Base-by-base conservation (phyloP, 2,329 filamentous ascomycete species). In the Pezicula carpinea region DNA sequence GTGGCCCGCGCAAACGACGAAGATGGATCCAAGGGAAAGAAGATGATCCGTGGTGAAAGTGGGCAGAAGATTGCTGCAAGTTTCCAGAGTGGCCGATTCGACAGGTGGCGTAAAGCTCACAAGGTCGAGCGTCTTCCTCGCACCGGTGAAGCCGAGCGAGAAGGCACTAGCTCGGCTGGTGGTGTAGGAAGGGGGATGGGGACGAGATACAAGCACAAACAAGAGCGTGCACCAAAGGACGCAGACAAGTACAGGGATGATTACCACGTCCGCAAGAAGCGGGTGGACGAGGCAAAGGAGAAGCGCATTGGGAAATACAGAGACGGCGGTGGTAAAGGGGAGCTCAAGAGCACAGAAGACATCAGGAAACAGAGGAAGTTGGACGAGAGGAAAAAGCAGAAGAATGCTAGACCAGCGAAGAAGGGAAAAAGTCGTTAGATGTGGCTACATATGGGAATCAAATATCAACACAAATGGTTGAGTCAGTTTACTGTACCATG, bases 21-120 rank as follows among this genome's bases (percentile, higher is more conserved):
- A 58, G 95, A 99, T 69, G 93, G 93, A 33, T 95, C 81, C 58
- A 85, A 83, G 62, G 78, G 79, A 40, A 66, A 70, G 50, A 79
- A 77, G 62, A 84, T 96, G 71, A 85, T 96, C 47, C 79, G 81
- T 53, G 91, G 93, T 59, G 93, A 99, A 71, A 89, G 82, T 61
- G 93, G 93, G 46, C 89, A 92, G 72, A 97, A 96, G 74, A 96
- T 99, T 59, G 89, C 93, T 1, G 90, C 93, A 39, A 86, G 79
- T 50, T 97, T 99, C 80, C 85, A 92, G 64, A 91, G 85, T 66
- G 93, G 95, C 31, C 84, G 92, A 39, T 99, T 95, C 71, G 91
- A 97, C 64, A 81, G 79, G 55, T 99, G 93, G 95, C 87, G 85
- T 66, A 89, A 87, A 64, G 82, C 85, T 17, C 88, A 97, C 71